Conservation (phyloP, 1,139 yeast species). For the Magnusiomyces tetraspermus region DNA sequence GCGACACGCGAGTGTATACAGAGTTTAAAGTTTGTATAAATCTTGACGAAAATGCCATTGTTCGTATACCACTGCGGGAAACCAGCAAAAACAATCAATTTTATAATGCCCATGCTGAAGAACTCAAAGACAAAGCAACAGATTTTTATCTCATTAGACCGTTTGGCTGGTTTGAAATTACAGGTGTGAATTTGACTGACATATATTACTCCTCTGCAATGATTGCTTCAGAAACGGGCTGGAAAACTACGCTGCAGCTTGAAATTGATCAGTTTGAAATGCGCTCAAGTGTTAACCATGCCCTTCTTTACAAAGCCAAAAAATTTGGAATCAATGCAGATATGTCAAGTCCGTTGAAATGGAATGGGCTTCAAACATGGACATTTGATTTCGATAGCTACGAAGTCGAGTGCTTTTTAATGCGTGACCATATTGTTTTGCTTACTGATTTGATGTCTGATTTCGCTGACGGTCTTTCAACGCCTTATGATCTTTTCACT, state of each 20-base stretch:
- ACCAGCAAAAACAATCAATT: constrained; percentile 57
- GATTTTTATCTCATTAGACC: constrained; percentile 38
- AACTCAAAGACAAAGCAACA: neutral
- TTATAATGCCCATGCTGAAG: constrained; percentile 13
- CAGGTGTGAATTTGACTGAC: constrained; percentile 46
- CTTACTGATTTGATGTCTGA: constrained; percentile 69
- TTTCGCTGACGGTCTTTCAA: constrained; percentile 63
- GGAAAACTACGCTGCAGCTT: constrained; percentile 43
- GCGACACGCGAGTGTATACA: constrained; percentile 45
- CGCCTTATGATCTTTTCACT: constrained; percentile 63
- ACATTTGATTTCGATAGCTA: constrained; percentile 44
- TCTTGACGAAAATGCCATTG: constrained; percentile 51
- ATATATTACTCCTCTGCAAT: constrained; percentile 43
- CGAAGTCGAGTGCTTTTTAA: constrained; percentile 50
- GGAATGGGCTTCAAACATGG: constrained; percentile 80
- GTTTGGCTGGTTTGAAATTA: constrained; percentile 87
- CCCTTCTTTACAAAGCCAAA: constrained; percentile 57
- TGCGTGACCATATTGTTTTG: constrained; percentile 76
- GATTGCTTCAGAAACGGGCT: constrained; percentile 50
- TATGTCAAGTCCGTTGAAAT: constrained; percentile 60
- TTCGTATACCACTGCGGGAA: constrained; percentile 79
- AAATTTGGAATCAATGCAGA: constrained; percentile 48
- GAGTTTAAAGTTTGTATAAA: constrained; percentile 47
- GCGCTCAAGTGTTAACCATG: constrained; percentile 83
- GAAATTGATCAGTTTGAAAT: constrained; percentile 53